These are phyloP conservation scores for Thalassiosira exigua DNA, from an alignment of 352 stramenopile genomes.

Conservation along the genomic window DNA sequence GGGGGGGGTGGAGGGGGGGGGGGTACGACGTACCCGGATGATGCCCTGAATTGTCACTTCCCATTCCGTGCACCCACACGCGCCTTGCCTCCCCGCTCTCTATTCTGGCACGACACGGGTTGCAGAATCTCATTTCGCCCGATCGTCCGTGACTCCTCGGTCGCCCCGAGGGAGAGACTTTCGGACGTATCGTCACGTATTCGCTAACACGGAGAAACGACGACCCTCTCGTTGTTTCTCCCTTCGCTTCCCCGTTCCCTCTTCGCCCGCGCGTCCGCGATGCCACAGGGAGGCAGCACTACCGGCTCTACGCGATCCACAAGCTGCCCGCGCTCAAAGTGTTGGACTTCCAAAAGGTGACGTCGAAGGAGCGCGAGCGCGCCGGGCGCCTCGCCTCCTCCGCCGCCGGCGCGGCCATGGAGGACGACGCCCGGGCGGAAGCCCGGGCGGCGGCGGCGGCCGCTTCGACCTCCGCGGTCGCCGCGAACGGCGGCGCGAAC, in stretches of 20 bases:
- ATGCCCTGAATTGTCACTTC: conserved; percentile 37
- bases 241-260: conserved; percentile 22
- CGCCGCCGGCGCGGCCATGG: conserved; percentile 75
- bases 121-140: background rate
- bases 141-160: conserved; percentile 48
- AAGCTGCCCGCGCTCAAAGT: conserved; percentile 81
- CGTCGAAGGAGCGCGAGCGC: conserved; percentile 70
- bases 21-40: no score
- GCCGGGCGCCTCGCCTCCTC: conserved; percentile 69
- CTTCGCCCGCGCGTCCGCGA: background rate
- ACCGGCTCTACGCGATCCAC: conserved; percentile 76
- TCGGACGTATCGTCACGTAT: conserved; percentile 13
- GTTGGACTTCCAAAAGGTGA: conserved; percentile 77
- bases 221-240: conserved; percentile 37
- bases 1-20: background rate
- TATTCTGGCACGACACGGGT: background rate
- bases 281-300: conserved; percentile 77
- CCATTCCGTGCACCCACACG: conserved; percentile 37
- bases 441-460: conserved; percentile 20
- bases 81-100: conserved; percentile 14
- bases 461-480: background rate
- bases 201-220: conserved; percentile 51
- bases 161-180: conserved; percentile 26
- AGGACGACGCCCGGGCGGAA: conserved; percentile 72
- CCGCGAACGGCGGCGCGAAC: background rate